A percentile compares a stretch with the other conserved stretches of the same genome.
Evolutionary conservation across 495 filamentous ascomycete genomes (phyloP).

Genomic region (Talaromyces wortmannii): DNA sequence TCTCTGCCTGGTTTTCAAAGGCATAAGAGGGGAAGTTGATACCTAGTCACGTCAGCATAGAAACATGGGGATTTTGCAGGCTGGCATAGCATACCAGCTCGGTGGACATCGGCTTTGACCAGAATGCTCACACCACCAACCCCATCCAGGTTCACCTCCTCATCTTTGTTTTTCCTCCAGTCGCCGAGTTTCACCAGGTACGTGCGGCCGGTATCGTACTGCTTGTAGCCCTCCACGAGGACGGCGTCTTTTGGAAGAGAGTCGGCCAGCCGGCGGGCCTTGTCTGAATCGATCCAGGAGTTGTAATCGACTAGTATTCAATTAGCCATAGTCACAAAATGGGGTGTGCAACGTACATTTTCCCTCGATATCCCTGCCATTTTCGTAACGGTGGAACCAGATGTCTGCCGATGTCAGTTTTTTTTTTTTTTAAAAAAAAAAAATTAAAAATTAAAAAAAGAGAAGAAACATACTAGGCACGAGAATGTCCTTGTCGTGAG

Average conservation of each 20-base stretch:
- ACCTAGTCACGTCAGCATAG: constrained; percentile 37
- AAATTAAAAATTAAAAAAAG: too few species aligned
- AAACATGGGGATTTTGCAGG: background rate
- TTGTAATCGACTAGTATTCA: constrained; percentile 81
- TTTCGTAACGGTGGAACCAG: constrained; percentile 93
- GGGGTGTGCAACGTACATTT: constrained; percentile 57
- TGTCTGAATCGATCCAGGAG: constrained; percentile 93
- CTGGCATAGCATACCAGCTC: constrained; percentile 57
- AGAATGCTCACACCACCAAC: constrained; percentile 97
- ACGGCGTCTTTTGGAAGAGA: constrained; percentile 72
- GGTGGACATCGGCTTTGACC: constrained; percentile 95
- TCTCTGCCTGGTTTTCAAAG: constrained; percentile 99
- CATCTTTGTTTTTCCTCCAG: constrained; percentile 84
- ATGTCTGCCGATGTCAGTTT: constrained; percentile 55
- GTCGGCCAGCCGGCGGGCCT: constrained; percentile 64
- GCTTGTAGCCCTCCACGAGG: constrained; percentile 89
- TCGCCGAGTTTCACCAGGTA: constrained; percentile 86
- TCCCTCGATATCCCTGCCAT: constrained; percentile 83
- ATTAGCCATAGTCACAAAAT: constrained; percentile 2
- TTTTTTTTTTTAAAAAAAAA: background rate
- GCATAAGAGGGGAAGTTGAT: constrained; percentile 97
- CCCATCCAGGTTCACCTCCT: constrained; percentile 86
- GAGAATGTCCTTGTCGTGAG: constrained; percentile 85
- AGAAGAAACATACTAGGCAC: constrained; percentile 74
- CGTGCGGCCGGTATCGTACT: constrained; percentile 82